These are phyloP conservation scores for Termitomyces sp. DNA, from an alignment of 768 basidiomycete species.

Conservation along the genomic window DNA sequence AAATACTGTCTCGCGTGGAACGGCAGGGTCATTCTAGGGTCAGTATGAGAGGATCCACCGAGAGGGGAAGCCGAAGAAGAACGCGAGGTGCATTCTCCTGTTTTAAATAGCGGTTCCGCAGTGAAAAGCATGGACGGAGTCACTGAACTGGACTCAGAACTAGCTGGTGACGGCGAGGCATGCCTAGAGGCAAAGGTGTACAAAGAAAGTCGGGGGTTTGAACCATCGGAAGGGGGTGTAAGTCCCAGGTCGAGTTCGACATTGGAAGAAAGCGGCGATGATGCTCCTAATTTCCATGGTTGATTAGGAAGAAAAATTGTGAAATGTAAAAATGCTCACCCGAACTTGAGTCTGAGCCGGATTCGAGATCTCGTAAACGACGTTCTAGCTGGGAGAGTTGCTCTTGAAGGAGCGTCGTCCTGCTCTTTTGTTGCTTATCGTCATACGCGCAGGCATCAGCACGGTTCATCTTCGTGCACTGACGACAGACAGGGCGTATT, in stretches of 20 bases:
- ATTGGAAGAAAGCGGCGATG: conserved; percentile 5
- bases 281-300: not conserved
- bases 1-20: conserved; percentile 30
- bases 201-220: not conserved
- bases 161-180: conserved; percentile 6
- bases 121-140: conserved; percentile 2
- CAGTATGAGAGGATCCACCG: conserved; percentile 13
- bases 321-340: not conserved
- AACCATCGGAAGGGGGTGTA: not conserved
- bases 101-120: not conserved
- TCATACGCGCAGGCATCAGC: conserved; percentile 52
- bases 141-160: not conserved
- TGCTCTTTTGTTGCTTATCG: conserved; percentile 53
- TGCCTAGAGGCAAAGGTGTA: conserved; percentile 8
- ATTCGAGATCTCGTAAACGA: conserved; percentile 49
- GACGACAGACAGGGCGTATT: conserved; percentile 46
- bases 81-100: not conserved
- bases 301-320: not conserved
- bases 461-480: conserved; percentile 51
- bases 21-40: conserved; percentile 22
- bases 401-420: conserved; percentile 53
- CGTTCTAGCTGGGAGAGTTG: conserved; percentile 49
- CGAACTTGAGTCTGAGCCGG: conserved; percentile 18
- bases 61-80: conserved; percentile 15
- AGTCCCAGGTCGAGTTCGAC: conserved; percentile 4